Percentiles rank a stretch among this genome's conserved stretches.
Conservation (phyloP, 768 basidiomycete genomes). For the Panellus pusillus region DNA sequence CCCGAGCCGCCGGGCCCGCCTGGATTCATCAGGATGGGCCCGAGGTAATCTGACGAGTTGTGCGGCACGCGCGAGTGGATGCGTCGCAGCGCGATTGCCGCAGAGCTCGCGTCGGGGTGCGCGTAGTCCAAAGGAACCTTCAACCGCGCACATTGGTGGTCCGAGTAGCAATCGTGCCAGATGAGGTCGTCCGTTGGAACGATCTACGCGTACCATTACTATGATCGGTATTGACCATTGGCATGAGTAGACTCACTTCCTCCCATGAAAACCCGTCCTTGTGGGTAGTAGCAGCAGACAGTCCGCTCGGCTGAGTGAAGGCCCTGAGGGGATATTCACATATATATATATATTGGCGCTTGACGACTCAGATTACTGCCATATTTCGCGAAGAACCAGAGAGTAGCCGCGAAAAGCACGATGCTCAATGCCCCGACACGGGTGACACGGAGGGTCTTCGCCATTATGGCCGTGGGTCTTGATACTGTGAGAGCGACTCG, state of each 20-base stretch:
- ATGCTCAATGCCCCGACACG: no score
- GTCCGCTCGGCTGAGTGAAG: no score
- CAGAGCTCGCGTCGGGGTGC: slow-evolving; percentile 9
- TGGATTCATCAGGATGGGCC: slow-evolving; percentile 23
- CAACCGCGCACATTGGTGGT: slow-evolving; percentile 9
- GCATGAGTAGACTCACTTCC: background rate
- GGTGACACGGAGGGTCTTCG: no score
- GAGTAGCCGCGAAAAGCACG: no score
- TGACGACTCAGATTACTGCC: no score
- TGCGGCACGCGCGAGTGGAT: slow-evolving; percentile 12
- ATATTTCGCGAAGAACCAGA: no score
- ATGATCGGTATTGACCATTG: no score
- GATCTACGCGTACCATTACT: background rate
- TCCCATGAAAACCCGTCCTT: slow-evolving; percentile 12
- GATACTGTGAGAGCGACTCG: no score
- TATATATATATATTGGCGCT: no score
- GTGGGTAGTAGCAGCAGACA: no score
- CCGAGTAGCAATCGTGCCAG: slow-evolving; percentile 9
- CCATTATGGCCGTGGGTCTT: no score
- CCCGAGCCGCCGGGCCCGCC: slow-evolving; percentile 24
- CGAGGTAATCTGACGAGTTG: slow-evolving; percentile 15
- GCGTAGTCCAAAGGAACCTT: slow-evolving; percentile 22
- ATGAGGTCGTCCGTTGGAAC: slow-evolving; percentile 4
- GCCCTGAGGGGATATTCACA: no score
- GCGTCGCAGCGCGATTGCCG: slow-evolving; percentile 21